Percentiles rank a stretch among this genome's conserved stretches.
phyloP scores from a whole-genome alignment of 2,329 filamentous ascomycete species.

The Ilyonectria sp. region DNA sequence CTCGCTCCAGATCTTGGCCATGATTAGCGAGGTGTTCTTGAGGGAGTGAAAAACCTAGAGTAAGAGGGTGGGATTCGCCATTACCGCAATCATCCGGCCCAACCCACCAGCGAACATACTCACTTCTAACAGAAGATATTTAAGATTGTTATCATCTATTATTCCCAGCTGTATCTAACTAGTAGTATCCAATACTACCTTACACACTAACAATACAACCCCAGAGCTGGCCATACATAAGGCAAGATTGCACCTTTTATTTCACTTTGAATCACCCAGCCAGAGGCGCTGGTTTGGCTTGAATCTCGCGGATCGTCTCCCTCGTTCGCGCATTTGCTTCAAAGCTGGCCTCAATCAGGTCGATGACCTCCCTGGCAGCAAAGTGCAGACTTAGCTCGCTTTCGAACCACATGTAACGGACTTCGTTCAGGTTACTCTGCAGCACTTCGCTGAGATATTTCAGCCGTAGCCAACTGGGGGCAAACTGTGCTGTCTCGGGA shows the following conservation, averaged over 20 bases:
- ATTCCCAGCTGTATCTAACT: neutral
- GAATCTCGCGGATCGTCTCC: conserved; percentile 72
- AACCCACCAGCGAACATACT: no score
- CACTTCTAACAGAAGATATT: neutral
- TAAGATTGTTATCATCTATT: neutral
- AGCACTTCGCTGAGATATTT: conserved; percentile 76
- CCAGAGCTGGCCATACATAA: neutral
- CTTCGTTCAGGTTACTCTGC: conserved; percentile 76
- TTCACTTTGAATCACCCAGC: neutral
- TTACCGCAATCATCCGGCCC: no score
- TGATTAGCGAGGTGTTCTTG: no score
- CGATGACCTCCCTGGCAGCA: conserved; percentile 71
- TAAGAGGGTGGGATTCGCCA: no score
- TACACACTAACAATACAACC: neutral
- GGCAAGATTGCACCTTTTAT: neutral
- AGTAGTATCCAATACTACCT: neutral
- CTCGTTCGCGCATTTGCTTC: conserved; percentile 73
- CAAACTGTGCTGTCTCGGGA: conserved; percentile 73
- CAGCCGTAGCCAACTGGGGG: conserved; percentile 73
- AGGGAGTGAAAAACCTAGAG: no score
- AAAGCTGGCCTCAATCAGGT: conserved; percentile 75
- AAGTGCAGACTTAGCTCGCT: conserved; percentile 77
- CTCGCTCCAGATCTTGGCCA: no score
- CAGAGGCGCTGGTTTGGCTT: conserved; percentile 63
- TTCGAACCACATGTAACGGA: conserved; percentile 75